These are phyloP conservation scores for Talaromyces ruber DNA, from an alignment of 495 filamentous ascomycete species.

Conservation along the genomic window DNA sequence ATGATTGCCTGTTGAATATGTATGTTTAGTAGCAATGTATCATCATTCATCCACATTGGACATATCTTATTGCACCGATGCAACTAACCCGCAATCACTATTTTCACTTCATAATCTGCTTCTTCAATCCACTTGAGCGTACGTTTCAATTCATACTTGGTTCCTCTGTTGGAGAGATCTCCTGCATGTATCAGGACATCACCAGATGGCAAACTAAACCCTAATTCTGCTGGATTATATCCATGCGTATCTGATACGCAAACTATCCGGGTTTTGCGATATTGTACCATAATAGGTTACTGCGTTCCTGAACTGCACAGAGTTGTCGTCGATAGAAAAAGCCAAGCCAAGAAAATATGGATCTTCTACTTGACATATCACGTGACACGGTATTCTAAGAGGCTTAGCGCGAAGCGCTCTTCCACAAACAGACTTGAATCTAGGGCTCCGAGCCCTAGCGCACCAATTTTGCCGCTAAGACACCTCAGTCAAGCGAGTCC, in stretches of 20 bases:
- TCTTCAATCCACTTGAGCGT: conserved; percentile 49
- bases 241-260: conserved; percentile 57
- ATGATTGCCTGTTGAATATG: conserved; percentile 55
- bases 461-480: conserved; percentile 9
- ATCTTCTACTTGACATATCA: no score
- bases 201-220: conserved; percentile 46
- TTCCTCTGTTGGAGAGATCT: conserved; percentile 52
- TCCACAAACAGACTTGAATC: not conserved
- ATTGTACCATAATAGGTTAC: not conserved
- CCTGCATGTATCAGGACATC: conserved; percentile 56
- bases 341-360: not conserved
- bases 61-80: not conserved
- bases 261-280: conserved; percentile 46
- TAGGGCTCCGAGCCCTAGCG: conserved; percentile 7
- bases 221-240: conserved; percentile 40
- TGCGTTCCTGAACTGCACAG: not conserved
- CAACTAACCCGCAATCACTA: conserved; percentile 48
- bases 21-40: not conserved
- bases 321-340: not conserved
- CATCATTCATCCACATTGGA: not conserved
- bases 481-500: conserved; percentile 9
- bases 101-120: conserved; percentile 47
- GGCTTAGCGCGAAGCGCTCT: not conserved
- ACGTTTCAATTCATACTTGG: conserved; percentile 39
- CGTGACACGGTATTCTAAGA: not conserved